Evolutionary conservation across 768 basidiomycete species (phyloP).

Genomic region (Mycena galopus): DNA sequence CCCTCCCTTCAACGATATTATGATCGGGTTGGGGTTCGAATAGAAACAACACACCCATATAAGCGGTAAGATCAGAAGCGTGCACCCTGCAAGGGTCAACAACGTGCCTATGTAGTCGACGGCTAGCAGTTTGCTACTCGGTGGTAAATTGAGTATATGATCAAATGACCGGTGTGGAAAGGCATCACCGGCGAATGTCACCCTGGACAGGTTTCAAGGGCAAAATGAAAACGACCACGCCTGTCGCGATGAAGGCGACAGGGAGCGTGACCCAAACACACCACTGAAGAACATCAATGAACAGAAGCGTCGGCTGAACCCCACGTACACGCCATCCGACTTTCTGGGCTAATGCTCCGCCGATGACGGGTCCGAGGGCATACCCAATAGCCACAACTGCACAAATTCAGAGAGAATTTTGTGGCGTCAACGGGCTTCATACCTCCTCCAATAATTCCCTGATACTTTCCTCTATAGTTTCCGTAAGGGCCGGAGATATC

Average conservation of each 20-base stretch:
- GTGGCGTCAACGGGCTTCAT: neutral
- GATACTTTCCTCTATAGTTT: conserved; percentile 74
- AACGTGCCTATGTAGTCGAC: conserved; percentile 74
- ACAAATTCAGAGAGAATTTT: neutral
- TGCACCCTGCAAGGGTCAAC: conserved; percentile 71
- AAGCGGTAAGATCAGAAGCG: conserved; percentile 75
- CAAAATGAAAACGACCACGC: conserved; percentile 70
- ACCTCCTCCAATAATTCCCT: conserved; percentile 74
- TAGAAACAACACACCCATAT: conserved; percentile 67
- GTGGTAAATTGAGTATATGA: neutral
- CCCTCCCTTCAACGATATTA: conserved; percentile 63
- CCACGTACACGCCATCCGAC: conserved; percentile 70
- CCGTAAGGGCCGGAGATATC: neutral
- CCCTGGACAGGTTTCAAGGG: conserved; percentile 80
- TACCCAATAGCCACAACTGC: conserved; percentile 67
- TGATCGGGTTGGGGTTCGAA: neutral
- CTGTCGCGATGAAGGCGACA: conserved; percentile 64
- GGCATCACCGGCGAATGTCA: conserved; percentile 59
- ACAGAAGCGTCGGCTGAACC: neutral
- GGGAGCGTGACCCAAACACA: conserved; percentile 84
- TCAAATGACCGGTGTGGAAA: neutral
- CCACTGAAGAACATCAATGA: conserved; percentile 58
- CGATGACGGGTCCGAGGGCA: conserved; percentile 75
- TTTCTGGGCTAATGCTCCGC: conserved; percentile 73
- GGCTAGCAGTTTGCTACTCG: conserved; percentile 68